Evolutionary conservation across 2,329 filamentous ascomycete genomes (phyloP).

Genomic region (Aspergillus ruber): DNA sequence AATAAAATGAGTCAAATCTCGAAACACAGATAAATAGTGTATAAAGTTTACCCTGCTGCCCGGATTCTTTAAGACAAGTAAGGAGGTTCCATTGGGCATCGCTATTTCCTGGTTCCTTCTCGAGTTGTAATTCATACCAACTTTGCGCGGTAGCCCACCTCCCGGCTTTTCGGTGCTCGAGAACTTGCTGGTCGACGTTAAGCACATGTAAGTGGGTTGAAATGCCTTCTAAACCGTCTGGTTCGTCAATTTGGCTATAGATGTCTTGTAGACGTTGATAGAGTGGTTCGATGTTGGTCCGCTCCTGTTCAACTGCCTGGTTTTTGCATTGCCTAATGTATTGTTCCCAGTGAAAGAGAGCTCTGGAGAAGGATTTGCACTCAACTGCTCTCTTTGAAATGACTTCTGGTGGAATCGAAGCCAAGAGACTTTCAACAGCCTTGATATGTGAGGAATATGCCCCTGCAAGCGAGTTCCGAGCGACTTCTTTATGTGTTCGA

Average conservation of each 20-base stretch:
- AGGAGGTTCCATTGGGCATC: constrained; percentile 78
- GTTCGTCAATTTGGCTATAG: constrained; percentile 95
- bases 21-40: neutral
- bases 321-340: constrained; percentile 60
- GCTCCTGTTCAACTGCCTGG: constrained; percentile 43
- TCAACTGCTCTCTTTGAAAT: constrained; percentile 81
- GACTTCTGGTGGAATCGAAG: constrained; percentile 63
- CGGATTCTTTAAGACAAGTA: constrained; percentile 87
- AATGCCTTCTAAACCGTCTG: constrained; percentile 91
- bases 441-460: constrained; percentile 42
- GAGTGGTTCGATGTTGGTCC: constrained; percentile 54
- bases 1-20: constrained; percentile 1
- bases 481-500: constrained; percentile 22
- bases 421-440: constrained; percentile 66
- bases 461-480: constrained; percentile 22
- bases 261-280: constrained; percentile 82
- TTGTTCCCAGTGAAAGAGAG: constrained; percentile 90
- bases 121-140: constrained; percentile 91
- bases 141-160: constrained; percentile 92
- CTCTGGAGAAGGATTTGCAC: constrained; percentile 85
- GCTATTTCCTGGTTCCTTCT: constrained; percentile 67
- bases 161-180: constrained; percentile 87
- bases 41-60: constrained; percentile 67
- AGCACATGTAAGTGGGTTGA: constrained; percentile 78
- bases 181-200: constrained; percentile 87